Evolutionary conservation across 2,329 filamentous ascomycete genomes (phyloP).

Genomic region (Venturia pyrina): DNA sequence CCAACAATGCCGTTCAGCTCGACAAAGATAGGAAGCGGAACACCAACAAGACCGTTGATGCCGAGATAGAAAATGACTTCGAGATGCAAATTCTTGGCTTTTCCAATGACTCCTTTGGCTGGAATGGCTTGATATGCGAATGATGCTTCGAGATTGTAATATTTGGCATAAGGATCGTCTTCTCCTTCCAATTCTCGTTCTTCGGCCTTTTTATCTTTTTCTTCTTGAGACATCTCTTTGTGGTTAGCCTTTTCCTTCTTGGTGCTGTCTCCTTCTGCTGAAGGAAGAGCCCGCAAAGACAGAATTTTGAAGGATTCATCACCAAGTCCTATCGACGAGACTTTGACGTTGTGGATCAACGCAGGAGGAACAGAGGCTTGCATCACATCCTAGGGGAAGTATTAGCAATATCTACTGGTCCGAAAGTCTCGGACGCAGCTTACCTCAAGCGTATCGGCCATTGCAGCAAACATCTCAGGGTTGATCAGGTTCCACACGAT

Average conservation of each 20-base stretch:
- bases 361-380: constrained; percentile 60
- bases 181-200: constrained; percentile 54
- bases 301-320: constrained; percentile 61
- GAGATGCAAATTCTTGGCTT: constrained; percentile 63
- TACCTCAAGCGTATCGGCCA: constrained; percentile 57
- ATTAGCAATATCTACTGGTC: background rate
- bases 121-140: constrained; percentile 61
- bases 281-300: constrained; percentile 62
- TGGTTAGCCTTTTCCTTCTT: constrained; percentile 18
- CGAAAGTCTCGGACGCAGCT: background rate
- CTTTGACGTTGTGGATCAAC: constrained; percentile 61
- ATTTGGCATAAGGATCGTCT: constrained; percentile 50
- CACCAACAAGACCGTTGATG: constrained; percentile 24
- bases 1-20: constrained; percentile 64
- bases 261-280: constrained; percentile 39
- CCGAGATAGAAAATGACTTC: constrained; percentile 61
- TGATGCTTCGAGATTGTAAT: constrained; percentile 67
- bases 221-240: constrained; percentile 15
- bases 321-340: constrained; percentile 66
- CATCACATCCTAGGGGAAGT: constrained; percentile 51
- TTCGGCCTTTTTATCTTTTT: constrained; percentile 26
- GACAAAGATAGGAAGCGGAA: constrained; percentile 55
- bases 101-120: constrained; percentile 48
- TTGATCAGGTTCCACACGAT: constrained; percentile 68
- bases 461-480: constrained; percentile 59